A percentile compares a stretch with the other conserved stretches of the same genome.
These are phyloP conservation scores for Aspergillus chevalieri DNA, from an alignment of 2,329 filamentous ascomycete genomes.

Conservation along the genomic window DNA sequence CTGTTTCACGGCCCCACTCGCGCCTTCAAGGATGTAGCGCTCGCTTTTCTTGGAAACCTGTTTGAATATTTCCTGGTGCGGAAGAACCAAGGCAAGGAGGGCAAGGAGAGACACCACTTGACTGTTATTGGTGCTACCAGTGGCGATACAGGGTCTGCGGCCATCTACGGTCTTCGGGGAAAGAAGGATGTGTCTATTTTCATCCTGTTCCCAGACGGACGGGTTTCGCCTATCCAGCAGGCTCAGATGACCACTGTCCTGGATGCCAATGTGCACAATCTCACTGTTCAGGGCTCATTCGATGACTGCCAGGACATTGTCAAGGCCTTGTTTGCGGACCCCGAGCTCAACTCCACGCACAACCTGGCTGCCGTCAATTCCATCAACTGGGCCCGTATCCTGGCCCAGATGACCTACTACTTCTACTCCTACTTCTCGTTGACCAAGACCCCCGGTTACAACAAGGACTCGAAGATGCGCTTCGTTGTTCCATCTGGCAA, in stretches of 20 bases:
- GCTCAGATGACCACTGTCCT: slow-evolving; percentile 94
- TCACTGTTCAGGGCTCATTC: slow-evolving; percentile 84
- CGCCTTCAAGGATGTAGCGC: slow-evolving; percentile 89
- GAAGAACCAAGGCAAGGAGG: slow-evolving; percentile 37
- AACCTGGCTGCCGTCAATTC: slow-evolving; percentile 92
- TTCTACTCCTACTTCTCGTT: slow-evolving; percentile 91
- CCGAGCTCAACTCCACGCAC: slow-evolving; percentile 72
- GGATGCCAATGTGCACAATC: slow-evolving; percentile 86
- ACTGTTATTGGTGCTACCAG: slow-evolving; percentile 83
- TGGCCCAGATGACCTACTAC: slow-evolving; percentile 96
- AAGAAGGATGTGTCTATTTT: slow-evolving; percentile 97
- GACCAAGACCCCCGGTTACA: slow-evolving; percentile 53
- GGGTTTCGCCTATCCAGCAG: slow-evolving; percentile 87
- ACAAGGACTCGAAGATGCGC: slow-evolving; percentile 55
- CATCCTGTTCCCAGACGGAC: slow-evolving; percentile 87
- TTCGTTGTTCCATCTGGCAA: slow-evolving; percentile 93
- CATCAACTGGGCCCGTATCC: slow-evolving; percentile 92
- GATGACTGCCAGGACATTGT: slow-evolving; percentile 97
- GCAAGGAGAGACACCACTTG: slow-evolving; percentile 65
- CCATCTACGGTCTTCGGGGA: slow-evolving; percentile 87
- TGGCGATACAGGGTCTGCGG: slow-evolving; percentile 83
- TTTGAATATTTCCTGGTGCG: slow-evolving; percentile 50
- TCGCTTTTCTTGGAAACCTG: slow-evolving; percentile 93
- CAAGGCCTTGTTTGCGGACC: slow-evolving; percentile 84
- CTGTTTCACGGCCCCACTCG: slow-evolving; percentile 95